phyloP scores from a whole-genome alignment of 2,329 filamentous ascomycete species.

The Trichophyton mentagrophytes region DNA sequence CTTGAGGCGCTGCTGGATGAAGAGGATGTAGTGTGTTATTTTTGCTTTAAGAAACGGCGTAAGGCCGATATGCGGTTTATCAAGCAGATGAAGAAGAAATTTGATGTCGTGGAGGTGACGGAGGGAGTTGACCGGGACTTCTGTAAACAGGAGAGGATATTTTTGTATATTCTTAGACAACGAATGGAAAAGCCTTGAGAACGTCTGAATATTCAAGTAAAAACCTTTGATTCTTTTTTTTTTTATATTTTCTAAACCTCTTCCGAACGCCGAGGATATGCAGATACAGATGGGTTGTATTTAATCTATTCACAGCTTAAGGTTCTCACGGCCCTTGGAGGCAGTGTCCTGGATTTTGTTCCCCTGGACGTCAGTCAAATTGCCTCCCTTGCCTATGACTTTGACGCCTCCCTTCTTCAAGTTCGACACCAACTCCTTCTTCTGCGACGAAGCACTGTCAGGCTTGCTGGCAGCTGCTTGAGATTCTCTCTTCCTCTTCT shows the following conservation, averaged over 20 bases:
- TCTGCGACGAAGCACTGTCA: slow-evolving; percentile 31
- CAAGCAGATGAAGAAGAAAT: slow-evolving; percentile 55
- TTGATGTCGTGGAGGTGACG: slow-evolving; percentile 48
- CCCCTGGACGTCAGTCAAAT: slow-evolving; percentile 71
- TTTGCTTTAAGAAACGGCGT: slow-evolving; percentile 90
- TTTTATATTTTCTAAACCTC: not conserved
- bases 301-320: slow-evolving; percentile 24
- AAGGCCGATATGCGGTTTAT: slow-evolving; percentile 66
- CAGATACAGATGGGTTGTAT: not conserved
- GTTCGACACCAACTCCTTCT: slow-evolving; percentile 49
- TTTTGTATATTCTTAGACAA: slow-evolving; percentile 24
- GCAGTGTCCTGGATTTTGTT: slow-evolving; percentile 47
- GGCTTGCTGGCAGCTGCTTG: slow-evolving; percentile 36
- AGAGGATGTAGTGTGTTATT: slow-evolving; percentile 56
- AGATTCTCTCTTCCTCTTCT: slow-evolving; percentile 45
- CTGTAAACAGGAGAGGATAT: slow-evolving; percentile 29
- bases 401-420: slow-evolving; percentile 78
- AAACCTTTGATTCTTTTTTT: not conserved
- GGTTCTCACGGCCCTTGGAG: slow-evolving; percentile 19
- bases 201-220: not conserved
- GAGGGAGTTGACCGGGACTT: slow-evolving; percentile 38
- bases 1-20: slow-evolving; percentile 55
- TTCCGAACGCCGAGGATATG: not conserved
- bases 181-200: slow-evolving; percentile 5
- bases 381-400: slow-evolving; percentile 81